A percentile compares a stretch with the other conserved stretches of the same genome.
Conservation (phyloP, 2,329 filamentous ascomycete genomes). For the Trichoderma sp. region DNA sequence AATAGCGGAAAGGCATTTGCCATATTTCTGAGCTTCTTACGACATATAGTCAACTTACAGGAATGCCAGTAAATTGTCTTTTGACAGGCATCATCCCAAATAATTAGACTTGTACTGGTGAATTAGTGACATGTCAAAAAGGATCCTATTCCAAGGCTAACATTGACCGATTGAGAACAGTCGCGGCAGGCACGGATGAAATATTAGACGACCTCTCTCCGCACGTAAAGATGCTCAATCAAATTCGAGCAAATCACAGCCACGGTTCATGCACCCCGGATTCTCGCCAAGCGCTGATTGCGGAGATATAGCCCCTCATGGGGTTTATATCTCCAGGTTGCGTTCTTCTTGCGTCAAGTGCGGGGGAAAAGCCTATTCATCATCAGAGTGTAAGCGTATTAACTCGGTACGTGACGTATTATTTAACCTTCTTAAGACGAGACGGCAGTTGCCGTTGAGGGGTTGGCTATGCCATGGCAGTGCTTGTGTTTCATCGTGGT, state of each 20-base stretch:
- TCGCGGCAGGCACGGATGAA: not conserved
- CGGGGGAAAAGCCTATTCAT: conserved; percentile 3
- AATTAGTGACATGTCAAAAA: not conserved
- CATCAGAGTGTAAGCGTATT: conserved; percentile 4
- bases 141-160: not conserved
- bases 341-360: conserved; percentile 14
- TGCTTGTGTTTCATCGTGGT: not conserved
- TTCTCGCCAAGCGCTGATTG: not conserved
- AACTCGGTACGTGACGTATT: conserved; percentile 13
- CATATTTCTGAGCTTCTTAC: not conserved
- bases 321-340: conserved; percentile 4
- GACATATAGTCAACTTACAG: not conserved
- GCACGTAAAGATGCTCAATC: not conserved
- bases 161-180: not conserved
- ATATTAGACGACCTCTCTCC: not conserved
- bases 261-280: conserved; percentile 24
- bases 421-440: not conserved
- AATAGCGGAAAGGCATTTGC: not conserved
- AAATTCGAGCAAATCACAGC: conserved; percentile 1
- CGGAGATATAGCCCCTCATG: conserved; percentile 18
- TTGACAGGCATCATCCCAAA: not conserved
- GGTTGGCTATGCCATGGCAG: not conserved
- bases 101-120: not conserved
- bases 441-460: conserved; percentile 3
- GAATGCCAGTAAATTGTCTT: not conserved